phyloP scores from a whole-genome alignment of 31 red algal genomes.

The Pterothamnion heteromorphum region DNA sequence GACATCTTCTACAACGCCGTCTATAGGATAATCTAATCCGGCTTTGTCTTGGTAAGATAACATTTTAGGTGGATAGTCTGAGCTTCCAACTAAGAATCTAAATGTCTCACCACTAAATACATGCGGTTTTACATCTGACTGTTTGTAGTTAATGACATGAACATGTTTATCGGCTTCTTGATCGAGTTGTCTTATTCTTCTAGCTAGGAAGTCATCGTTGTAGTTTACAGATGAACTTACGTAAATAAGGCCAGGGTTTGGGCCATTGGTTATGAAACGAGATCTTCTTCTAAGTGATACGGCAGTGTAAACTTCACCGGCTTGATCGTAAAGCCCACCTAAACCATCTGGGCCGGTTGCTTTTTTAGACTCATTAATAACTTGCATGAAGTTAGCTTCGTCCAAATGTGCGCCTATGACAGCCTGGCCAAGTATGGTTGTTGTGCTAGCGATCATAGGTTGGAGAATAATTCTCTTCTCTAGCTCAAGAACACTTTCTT shows the following conservation, averaged over 20 bases:
- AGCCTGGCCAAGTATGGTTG: not conserved
- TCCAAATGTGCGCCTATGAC: not conserved
- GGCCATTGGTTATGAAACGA: not conserved
- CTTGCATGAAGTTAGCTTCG: constrained; percentile 6
- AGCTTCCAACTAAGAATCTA: not conserved
- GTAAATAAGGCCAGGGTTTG: not conserved
- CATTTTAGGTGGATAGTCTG: not conserved
- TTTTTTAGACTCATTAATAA: not conserved
- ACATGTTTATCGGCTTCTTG: not conserved
- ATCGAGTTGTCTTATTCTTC: not conserved
- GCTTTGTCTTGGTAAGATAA: not conserved
- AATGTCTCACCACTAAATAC: not conserved
- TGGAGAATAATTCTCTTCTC: not conserved
- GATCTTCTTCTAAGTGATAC: not conserved
- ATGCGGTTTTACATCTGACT: constrained; percentile 1
- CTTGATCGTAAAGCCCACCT: not conserved
- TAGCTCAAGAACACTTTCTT: not conserved
- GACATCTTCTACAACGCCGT: not conserved
- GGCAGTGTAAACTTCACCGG: not conserved
- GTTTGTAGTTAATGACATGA: not conserved
- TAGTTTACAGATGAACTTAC: not conserved
- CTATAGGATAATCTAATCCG: not conserved
- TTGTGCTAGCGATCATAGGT: not conserved
- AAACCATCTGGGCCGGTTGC: not conserved
- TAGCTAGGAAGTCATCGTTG: not conserved